Conservation (phyloP, 1,284 basidiomycete genomes). For the Ganoderma lingzhi region DNA sequence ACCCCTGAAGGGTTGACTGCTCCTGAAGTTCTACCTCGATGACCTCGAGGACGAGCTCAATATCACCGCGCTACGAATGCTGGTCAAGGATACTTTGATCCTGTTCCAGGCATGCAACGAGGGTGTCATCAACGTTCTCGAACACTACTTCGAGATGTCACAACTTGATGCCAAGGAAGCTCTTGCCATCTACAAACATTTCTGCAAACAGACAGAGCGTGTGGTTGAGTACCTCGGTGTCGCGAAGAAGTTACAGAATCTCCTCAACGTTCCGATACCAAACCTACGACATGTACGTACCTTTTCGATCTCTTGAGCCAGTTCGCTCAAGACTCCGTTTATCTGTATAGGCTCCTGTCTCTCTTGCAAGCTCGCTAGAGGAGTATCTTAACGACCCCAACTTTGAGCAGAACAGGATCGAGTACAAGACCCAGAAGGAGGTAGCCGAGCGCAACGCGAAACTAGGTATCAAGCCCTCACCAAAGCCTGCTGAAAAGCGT, state of each 20-base stretch:
- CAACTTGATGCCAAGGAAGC: slow-evolving; percentile 90
- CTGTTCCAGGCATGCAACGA: slow-evolving; percentile 98
- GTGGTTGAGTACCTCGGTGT: slow-evolving; percentile 96
- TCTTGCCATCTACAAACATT: slow-evolving; percentile 90
- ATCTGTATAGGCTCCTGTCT: slow-evolving; percentile 83
- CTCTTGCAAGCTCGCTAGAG: slow-evolving; percentile 90
- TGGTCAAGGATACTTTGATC: slow-evolving; percentile 97
- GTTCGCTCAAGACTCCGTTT: neutral
- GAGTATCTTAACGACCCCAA: slow-evolving; percentile 97
- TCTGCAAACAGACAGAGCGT: slow-evolving; percentile 93
- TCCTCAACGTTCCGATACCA: slow-evolving; percentile 93
- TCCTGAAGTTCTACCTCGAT: slow-evolving; percentile 91
- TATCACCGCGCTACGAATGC: slow-evolving; percentile 89
- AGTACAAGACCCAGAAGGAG: slow-evolving; percentile 91
- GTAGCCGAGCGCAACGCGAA: slow-evolving; percentile 65
- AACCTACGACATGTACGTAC: slow-evolving; percentile 85
- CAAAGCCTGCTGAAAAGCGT: slow-evolving; percentile 41
- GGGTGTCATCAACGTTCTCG: slow-evolving; percentile 96
- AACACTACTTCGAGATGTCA: slow-evolving; percentile 99
- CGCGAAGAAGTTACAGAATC: slow-evolving; percentile 91
- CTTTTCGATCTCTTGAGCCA: neutral
- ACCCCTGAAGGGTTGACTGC: neutral
- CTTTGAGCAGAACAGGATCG: slow-evolving; percentile 93
- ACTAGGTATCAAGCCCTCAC: slow-evolving; percentile 40
- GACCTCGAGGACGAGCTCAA: slow-evolving; percentile 93